phyloP scores from a whole-genome alignment of 2,329 filamentous ascomycete genomes.

The Dichotomopilus funicola region DNA sequence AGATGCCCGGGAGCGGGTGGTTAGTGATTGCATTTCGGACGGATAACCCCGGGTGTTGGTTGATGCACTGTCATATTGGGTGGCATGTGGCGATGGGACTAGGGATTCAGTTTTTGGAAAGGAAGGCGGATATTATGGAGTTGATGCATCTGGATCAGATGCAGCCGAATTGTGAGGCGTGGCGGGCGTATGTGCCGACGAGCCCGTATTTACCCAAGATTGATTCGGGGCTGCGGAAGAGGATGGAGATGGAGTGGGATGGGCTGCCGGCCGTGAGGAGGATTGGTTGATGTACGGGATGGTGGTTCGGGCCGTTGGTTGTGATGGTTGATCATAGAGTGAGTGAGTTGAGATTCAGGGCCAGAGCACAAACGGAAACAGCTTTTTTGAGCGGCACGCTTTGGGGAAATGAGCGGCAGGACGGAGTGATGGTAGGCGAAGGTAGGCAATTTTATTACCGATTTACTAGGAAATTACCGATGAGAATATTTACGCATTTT shows the following conservation, averaged over 20 bases:
- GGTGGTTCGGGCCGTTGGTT: neutral
- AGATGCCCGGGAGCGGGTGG: constrained; percentile 39
- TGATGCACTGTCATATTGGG: constrained; percentile 43
- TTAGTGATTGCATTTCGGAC: constrained; percentile 43
- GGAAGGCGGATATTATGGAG: constrained; percentile 14
- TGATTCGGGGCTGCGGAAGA: constrained; percentile 20
- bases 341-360: neutral
- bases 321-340: neutral
- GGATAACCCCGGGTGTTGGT: constrained; percentile 47
- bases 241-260: constrained; percentile 2
- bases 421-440: too few species aligned
- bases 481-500: too few species aligned
- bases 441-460: too few species aligned
- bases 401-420: too few species aligned
- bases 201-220: constrained; percentile 21
- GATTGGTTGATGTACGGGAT: neutral
- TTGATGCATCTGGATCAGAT: constrained; percentile 24
- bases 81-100: constrained; percentile 45
- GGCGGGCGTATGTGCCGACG: constrained; percentile 18
- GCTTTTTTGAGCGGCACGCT: too few species aligned
- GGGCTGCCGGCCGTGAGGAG: constrained; percentile 4
- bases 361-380: too few species aligned
- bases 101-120: constrained; percentile 45
- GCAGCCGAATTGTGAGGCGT: constrained; percentile 25
- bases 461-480: too few species aligned